Conservation (phyloP, 345 rosid species). For the Clarkia xantiana region DNA sequence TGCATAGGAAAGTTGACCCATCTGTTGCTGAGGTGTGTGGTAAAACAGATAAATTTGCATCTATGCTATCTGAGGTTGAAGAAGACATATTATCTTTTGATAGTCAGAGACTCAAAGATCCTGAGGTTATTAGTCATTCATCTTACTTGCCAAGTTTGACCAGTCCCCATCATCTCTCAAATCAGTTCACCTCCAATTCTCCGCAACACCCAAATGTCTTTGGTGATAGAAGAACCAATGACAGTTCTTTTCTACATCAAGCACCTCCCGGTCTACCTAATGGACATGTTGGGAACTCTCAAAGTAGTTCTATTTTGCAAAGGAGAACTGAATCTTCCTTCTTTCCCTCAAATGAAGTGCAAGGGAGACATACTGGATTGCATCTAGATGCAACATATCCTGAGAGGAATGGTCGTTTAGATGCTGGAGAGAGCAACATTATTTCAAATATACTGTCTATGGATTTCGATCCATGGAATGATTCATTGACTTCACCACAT, state of each 20-base stretch:
- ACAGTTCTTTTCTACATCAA: constrained; percentile 9
- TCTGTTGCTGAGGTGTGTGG: neutral
- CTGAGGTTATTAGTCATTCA: constrained; percentile 17
- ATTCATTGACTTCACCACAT: constrained; percentile 45
- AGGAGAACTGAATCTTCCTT: constrained; percentile 9
- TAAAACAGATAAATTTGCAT: constrained; percentile 2
- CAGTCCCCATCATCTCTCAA: constrained; percentile 8
- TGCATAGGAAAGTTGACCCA: neutral
- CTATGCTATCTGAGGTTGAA: constrained; percentile 16
- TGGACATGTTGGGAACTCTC: constrained; percentile 14
- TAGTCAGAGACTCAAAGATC: constrained; percentile 28
- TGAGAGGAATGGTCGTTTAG: constrained; percentile 10
- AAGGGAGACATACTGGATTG: constrained; percentile 9
- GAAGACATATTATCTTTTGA: constrained; percentile 25
- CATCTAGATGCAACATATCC: constrained; percentile 4
- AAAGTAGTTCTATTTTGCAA: constrained; percentile 11
- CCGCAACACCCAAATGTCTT: constrained; percentile 6
- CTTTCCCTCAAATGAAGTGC: constrained; percentile 10
- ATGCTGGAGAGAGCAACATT: constrained; percentile 45
- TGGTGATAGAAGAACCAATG: constrained; percentile 7
- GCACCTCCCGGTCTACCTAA: constrained; percentile 18
- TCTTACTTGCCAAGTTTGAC: constrained; percentile 12
- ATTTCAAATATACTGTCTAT: constrained; percentile 61
- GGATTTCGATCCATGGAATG: constrained; percentile 70
- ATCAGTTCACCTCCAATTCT: constrained; percentile 18